Evolutionary conservation across 176 grass and related monocot genomes (phyloP).

Genomic region (Paspalum notatum): DNA sequence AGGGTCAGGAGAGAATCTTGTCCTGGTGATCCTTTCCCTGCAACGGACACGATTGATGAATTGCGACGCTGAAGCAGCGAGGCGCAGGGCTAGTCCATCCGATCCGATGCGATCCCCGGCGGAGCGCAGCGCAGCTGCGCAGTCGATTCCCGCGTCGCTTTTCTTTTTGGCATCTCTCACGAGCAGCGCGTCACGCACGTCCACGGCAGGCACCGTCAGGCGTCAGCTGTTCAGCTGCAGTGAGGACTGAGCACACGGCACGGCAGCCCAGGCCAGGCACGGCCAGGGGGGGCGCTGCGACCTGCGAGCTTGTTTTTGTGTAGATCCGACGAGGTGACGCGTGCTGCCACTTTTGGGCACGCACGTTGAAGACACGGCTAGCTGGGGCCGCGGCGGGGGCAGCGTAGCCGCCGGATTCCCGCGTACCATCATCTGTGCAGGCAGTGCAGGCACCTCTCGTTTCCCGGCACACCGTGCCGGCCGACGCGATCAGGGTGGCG

Average conservation of each 20-base stretch:
- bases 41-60: slow-evolving; percentile 27
- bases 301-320: slow-evolving; percentile 31
- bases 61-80: neutral
- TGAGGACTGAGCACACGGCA: slow-evolving; percentile 17
- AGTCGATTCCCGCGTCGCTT: neutral
- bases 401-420: slow-evolving; percentile 17
- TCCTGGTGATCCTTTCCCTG: slow-evolving; percentile 5
- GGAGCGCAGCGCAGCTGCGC: neutral
- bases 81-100: neutral
- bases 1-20: slow-evolving; percentile 36
- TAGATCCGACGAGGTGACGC: slow-evolving; percentile 43
- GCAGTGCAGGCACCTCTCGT: no score
- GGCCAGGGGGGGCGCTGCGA: no score
- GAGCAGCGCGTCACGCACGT: slow-evolving; percentile 29
- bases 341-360: slow-evolving; percentile 52
- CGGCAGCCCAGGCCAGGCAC: neutral
- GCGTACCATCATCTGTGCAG: neutral
- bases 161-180: slow-evolving; percentile 43
- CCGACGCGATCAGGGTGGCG: no score
- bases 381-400: neutral
- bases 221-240: slow-evolving; percentile 24
- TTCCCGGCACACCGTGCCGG: no score
- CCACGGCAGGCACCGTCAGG: slow-evolving; percentile 21
- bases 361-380: slow-evolving; percentile 1
- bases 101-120: neutral